Evolutionary conservation across 768 basidiomycete species (phyloP).

Genomic region (Serendipita indica): DNA sequence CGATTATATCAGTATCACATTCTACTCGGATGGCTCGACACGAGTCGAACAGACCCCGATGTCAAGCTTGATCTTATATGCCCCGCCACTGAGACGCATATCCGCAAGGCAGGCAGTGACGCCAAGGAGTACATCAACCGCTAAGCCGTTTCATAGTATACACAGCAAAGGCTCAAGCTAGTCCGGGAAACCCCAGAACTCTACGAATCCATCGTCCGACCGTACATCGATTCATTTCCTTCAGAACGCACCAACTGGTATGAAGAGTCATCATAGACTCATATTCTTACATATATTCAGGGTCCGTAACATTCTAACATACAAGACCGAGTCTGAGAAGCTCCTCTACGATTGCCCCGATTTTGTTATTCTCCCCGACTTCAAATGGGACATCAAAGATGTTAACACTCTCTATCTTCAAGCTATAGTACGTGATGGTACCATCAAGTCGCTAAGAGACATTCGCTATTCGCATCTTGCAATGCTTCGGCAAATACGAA

Average conservation of each 20-base stretch:
- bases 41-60: constrained; percentile 36
- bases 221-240: constrained; percentile 68
- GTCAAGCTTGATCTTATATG: constrained; percentile 72
- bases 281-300: constrained; percentile 26
- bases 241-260: constrained; percentile 71
- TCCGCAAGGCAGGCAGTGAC: constrained; percentile 46
- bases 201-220: constrained; percentile 54
- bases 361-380: constrained; percentile 80
- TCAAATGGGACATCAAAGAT: constrained; percentile 86
- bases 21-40: constrained; percentile 54
- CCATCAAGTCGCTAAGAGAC: constrained; percentile 63
- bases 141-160: neutral
- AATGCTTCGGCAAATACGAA: constrained; percentile 51
- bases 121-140: neutral
- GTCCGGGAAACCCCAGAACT: constrained; percentile 69
- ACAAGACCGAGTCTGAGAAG: constrained; percentile 57
- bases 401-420: constrained; percentile 73
- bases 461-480: constrained; percentile 47
- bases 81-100: constrained; percentile 82
- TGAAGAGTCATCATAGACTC: constrained; percentile 10
- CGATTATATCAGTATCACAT: constrained; percentile 54
- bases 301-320: constrained; percentile 73
- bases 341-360: constrained; percentile 43
- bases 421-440: constrained; percentile 48
- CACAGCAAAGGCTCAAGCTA: neutral